phyloP scores from a whole-genome alignment of 2,329 filamentous ascomycete genomes.

The Tolypocladium amazonense region DNA sequence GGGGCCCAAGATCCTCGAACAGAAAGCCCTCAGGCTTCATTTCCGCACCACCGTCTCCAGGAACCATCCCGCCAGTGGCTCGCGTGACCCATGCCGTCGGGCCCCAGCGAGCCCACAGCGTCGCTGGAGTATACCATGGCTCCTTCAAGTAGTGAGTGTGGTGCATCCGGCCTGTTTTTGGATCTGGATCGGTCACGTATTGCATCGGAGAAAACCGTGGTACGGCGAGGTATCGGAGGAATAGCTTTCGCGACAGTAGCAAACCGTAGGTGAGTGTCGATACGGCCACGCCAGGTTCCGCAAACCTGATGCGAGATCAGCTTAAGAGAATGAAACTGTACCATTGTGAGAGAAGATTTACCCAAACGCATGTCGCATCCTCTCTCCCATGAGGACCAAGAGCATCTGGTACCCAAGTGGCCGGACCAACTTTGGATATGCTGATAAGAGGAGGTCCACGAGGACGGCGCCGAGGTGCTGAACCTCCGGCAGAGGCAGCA shows the following conservation, averaged over 20 bases:
- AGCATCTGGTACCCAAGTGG: conserved; percentile 39
- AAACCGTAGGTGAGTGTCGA: conserved; percentile 31
- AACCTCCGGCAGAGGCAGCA: conserved; percentile 43
- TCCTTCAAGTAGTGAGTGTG: conserved; percentile 43
- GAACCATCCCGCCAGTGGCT: conserved; percentile 31
- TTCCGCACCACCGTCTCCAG: conserved; percentile 26
- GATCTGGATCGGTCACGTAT: conserved; percentile 36
- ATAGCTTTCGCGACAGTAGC: conserved; percentile 41
- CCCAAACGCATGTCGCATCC: conserved; percentile 55
- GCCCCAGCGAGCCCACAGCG: conserved; percentile 52
- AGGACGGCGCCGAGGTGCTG: conserved; percentile 46
- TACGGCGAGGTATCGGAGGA: conserved; percentile 46
- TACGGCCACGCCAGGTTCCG: conserved; percentile 28
- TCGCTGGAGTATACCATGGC: conserved; percentile 54
- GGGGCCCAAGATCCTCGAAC: conserved; percentile 53
- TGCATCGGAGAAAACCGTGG: conserved; percentile 39
- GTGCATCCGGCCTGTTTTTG: conserved; percentile 40
- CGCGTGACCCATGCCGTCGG: conserved; percentile 39
- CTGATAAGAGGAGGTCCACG: conserved; percentile 47
- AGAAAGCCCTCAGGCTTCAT: conserved; percentile 40
- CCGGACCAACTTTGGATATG: conserved; percentile 34
- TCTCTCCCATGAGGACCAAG: conserved; percentile 51
- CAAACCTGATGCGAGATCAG: conserved; percentile 22
- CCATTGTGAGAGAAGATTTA: conserved; percentile 21
- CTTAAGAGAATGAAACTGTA: not conserved